Evolutionary conservation across 352 stramenopile species (phyloP).

Genomic region (Globisporangium nagaii): DNA sequence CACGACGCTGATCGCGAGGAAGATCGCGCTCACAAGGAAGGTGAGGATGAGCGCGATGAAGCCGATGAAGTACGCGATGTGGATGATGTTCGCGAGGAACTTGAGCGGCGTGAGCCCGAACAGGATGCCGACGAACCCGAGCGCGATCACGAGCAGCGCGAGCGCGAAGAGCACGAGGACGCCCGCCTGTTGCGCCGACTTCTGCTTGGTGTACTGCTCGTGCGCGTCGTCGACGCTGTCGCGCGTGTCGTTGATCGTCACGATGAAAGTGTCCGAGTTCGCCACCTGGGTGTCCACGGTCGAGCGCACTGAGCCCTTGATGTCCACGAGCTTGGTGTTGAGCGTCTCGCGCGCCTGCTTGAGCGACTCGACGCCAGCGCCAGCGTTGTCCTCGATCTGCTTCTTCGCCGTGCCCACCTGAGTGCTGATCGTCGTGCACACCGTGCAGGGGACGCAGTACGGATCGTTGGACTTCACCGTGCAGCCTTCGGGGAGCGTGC

Average conservation of each 20-base stretch:
- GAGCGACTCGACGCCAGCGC: slow-evolving; percentile 23
- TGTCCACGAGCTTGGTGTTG: slow-evolving; percentile 31
- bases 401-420: slow-evolving; percentile 17
- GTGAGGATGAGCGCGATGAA: slow-evolving; percentile 61
- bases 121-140: slow-evolving; percentile 60
- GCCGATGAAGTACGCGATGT: slow-evolving; percentile 65
- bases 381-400: slow-evolving; percentile 37
- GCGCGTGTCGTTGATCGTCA: slow-evolving; percentile 23
- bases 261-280: slow-evolving; percentile 12
- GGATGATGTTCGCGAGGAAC: slow-evolving; percentile 60
- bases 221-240: slow-evolving; percentile 26
- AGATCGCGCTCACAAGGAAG: slow-evolving; percentile 53
- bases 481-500: slow-evolving; percentile 30
- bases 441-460: slow-evolving; percentile 27
- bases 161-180: slow-evolving; percentile 58
- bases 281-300: slow-evolving; percentile 30
- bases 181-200: slow-evolving; percentile 25
- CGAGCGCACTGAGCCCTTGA: slow-evolving; percentile 27
- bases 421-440: slow-evolving; percentile 34
- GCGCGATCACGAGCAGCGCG: slow-evolving; percentile 36
- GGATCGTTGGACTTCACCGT: slow-evolving; percentile 7
- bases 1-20: slow-evolving; percentile 48
- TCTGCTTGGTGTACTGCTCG: slow-evolving; percentile 35
- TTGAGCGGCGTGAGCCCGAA: slow-evolving; percentile 61
- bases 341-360: slow-evolving; percentile 26